Conservation (phyloP, 495 filamentous ascomycete genomes). For the Pseudomonodictys pantanalensis region DNA sequence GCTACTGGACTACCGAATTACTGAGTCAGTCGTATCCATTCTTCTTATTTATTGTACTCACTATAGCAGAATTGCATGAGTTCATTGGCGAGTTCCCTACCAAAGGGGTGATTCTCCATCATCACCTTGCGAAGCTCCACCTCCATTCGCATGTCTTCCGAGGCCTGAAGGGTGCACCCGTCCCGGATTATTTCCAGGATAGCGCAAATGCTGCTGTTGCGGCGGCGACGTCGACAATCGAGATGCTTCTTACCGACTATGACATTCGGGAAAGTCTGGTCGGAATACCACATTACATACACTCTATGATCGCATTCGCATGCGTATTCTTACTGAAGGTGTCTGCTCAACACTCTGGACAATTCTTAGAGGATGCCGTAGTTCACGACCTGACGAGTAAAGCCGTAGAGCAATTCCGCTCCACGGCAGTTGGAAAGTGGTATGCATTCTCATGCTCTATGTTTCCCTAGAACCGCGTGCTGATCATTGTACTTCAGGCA, state of each 20-base stretch:
- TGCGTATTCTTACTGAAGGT: constrained; percentile 56
- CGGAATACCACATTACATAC: constrained; percentile 51
- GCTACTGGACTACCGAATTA: constrained; percentile 36
- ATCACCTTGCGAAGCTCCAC: constrained; percentile 51
- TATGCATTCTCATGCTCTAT: too few species aligned
- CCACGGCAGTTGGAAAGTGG: constrained; percentile 30
- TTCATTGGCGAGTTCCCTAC: constrained; percentile 52
- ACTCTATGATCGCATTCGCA: constrained; percentile 59
- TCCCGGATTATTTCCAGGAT: constrained; percentile 41
- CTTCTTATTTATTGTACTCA: constrained; percentile 4
- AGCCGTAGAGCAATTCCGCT: constrained; percentile 28
- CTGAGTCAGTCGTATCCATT: constrained; percentile 11
- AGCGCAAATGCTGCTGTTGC: constrained; percentile 45
- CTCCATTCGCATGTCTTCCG: constrained; percentile 48
- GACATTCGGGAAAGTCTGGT: constrained; percentile 52
- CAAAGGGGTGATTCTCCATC: constrained; percentile 53
- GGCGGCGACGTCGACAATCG: constrained; percentile 49
- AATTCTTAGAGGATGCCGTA: constrained; percentile 25
- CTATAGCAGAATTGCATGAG: constrained; percentile 17
- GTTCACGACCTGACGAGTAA: constrained; percentile 27
- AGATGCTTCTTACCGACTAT: constrained; percentile 50
- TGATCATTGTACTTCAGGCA: too few species aligned
- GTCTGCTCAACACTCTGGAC: constrained; percentile 36
- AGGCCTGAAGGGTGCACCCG: constrained; percentile 38
- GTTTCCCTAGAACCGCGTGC: too few species aligned